Conservation (phyloP, 331 rosid genomes). For the Rhamnella rubrinervis region DNA sequence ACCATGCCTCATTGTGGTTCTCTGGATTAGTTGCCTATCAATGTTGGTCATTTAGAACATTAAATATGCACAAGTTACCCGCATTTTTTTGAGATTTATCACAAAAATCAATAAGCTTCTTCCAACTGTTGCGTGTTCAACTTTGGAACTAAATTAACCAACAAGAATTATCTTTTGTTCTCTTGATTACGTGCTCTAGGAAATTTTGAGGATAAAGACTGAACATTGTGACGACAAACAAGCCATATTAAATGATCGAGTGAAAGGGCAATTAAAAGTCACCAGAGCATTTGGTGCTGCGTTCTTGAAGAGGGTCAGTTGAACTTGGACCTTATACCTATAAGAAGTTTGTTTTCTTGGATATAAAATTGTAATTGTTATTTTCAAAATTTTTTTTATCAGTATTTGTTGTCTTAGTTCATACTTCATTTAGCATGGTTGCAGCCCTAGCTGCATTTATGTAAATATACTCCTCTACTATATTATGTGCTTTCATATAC, state of each 20-base stretch:
- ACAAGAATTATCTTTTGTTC: constrained; percentile 12
- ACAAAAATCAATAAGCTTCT: neutral
- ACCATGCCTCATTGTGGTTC: neutral
- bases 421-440: too few relatives aligned
- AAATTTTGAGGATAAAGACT: constrained; percentile 45
- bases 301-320: constrained; percentile 56
- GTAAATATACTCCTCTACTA: too few relatives aligned
- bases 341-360: too few relatives aligned
- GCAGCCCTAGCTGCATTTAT: too few relatives aligned
- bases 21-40: neutral
- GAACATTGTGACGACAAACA: constrained; percentile 65
- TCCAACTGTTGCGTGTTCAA: neutral
- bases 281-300: constrained; percentile 74
- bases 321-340: too few relatives aligned
- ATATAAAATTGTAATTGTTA: too few relatives aligned
- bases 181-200: constrained; percentile 37
- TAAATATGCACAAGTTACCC: neutral
- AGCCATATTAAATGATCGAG: constrained; percentile 54
- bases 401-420: too few relatives aligned
- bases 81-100: constrained; percentile 1
- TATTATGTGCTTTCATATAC: too few relatives aligned
- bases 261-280: constrained; percentile 63
- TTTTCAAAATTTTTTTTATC: too few relatives aligned
- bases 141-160: neutral
- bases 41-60: neutral